A percentile compares a stretch with the other conserved stretches of the same genome.
These are phyloP conservation scores for Spergularia azorica DNA, from an alignment of 179 eudicot genomes.

Conservation along the genomic window DNA sequence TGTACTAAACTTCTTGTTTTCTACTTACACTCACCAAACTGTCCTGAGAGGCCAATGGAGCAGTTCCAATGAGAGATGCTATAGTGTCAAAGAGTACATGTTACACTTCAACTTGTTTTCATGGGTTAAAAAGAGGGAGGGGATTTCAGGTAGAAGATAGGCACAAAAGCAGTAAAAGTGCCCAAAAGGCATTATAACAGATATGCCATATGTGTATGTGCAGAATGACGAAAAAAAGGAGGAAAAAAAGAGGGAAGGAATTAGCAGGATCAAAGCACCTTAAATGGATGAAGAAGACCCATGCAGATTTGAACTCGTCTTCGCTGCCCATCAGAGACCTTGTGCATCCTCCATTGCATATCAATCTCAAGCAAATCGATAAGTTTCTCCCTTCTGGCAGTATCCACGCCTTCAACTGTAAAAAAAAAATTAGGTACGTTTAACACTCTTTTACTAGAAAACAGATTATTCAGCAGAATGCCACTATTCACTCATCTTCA, in stretches of 20 bases:
- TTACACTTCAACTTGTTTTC: too few species aligned
- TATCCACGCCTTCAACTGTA: constrained; percentile 89
- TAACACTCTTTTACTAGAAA: neutral
- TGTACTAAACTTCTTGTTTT: too few species aligned
- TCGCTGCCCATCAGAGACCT: constrained; percentile 98
- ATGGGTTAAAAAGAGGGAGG: neutral
- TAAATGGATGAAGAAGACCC: constrained; percentile 95
- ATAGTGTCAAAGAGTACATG: neutral
- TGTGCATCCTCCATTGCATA: constrained; percentile 94
- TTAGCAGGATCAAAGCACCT: constrained; percentile 46
- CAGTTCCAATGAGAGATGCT: neutral
- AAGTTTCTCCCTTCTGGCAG: constrained; percentile 77
- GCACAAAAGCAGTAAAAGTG: neutral
- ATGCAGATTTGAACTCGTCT: constrained; percentile 96
- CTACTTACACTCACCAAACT: too few species aligned
- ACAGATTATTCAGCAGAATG: constrained; percentile 4
- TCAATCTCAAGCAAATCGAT: constrained; percentile 88
- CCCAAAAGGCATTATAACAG: neutral
- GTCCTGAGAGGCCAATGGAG: neutral
- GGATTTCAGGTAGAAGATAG: neutral
- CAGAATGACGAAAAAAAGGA: neutral
- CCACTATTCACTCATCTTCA: neutral
- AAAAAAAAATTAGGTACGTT: constrained; percentile 6
- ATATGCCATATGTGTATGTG: neutral
- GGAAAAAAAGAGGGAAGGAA: neutral